Conservation (phyloP, 2,329 filamentous ascomycete species). For the Alternaria sp. region DNA sequence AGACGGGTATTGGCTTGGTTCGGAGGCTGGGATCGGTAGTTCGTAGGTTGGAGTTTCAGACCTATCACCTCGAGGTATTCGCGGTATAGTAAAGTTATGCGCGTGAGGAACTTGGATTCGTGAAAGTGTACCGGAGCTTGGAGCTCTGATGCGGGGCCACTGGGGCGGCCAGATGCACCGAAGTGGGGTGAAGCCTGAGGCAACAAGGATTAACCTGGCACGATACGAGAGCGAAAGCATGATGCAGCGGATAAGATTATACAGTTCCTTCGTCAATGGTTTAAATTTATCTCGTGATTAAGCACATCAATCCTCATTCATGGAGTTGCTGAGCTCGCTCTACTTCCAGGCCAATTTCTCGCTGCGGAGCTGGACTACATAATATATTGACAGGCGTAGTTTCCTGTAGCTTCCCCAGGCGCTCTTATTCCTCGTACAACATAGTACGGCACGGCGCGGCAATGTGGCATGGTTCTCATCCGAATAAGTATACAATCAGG, state of each 20-base stretch:
- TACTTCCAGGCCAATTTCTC: background rate
- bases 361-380: background rate
- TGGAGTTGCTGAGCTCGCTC: background rate
- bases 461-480: background rate
- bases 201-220: background rate
- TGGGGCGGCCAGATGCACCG: background rate
- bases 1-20: background rate
- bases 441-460: background rate
- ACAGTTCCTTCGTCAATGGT: background rate
- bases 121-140: background rate
- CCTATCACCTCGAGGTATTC: background rate
- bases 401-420: background rate
- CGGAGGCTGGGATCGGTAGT: background rate
- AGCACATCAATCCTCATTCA: slow-evolving; percentile 1
- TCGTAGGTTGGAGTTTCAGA: background rate
- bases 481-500: slow-evolving; percentile 11
- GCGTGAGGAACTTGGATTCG: background rate
- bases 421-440: background rate
- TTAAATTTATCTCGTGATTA: slow-evolving; percentile 3
- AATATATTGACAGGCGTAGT: background rate
- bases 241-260: background rate
- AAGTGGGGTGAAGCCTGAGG: background rate
- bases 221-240: background rate
- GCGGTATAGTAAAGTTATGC: background rate
- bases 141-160: background rate